These are phyloP conservation scores for Exophiala oligosperma DNA, from an alignment of 2,329 filamentous ascomycete species.

Conservation along the genomic window DNA sequence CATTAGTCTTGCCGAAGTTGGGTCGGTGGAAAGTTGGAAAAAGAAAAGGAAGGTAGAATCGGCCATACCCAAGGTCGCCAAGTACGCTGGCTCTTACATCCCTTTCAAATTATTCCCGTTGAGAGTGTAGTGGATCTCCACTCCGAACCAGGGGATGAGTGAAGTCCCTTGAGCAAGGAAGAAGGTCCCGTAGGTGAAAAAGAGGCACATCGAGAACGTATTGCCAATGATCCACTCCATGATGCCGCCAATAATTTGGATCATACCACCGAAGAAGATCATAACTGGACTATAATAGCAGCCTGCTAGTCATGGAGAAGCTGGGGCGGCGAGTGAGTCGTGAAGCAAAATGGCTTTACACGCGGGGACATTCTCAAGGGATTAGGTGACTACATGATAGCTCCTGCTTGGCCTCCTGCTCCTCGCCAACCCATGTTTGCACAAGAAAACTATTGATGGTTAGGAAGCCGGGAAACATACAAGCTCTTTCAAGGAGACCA, in stretches of 20 bases:
- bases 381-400: constrained; percentile 6
- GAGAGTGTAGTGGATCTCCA: constrained; percentile 8
- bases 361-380: too few relatives aligned
- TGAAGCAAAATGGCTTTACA: too few relatives aligned
- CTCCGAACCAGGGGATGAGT: constrained; percentile 12
- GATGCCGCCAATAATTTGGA: constrained; percentile 33
- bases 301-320: too few relatives aligned
- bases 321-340: too few relatives aligned
- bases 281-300: constrained; percentile 34
- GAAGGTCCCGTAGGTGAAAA: constrained; percentile 47
- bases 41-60: neutral
- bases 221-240: constrained; percentile 36
- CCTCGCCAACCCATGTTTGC: constrained; percentile 55
- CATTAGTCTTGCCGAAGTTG: neutral
- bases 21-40: too few relatives aligned
- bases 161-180: constrained; percentile 41
- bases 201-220: constrained; percentile 60
- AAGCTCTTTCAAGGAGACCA: too few relatives aligned
- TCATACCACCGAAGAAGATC: constrained; percentile 35
- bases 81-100: constrained; percentile 10
- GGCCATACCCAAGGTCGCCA: constrained; percentile 14
- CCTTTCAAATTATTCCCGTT: constrained; percentile 4
- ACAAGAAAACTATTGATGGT: too few relatives aligned
- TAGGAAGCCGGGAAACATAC: too few relatives aligned
- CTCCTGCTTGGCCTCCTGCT: constrained; percentile 46